Evolutionary conservation across 2,329 filamentous ascomycete genomes (phyloP).

Genomic region (Metarhizium brunneum): DNA sequence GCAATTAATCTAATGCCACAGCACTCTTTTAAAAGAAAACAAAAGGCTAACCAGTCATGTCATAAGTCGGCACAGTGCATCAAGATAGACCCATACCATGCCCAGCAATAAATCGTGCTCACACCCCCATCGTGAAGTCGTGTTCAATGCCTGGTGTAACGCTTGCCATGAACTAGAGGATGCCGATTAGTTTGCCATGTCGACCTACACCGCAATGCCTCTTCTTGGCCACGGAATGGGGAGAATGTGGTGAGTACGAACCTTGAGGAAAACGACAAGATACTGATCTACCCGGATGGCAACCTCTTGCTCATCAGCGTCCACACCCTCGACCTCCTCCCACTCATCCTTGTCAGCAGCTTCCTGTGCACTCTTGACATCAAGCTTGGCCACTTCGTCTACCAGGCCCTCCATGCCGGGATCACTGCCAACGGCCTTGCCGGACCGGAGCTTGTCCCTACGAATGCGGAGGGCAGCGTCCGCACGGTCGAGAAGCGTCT

Average conservation of each 20-base stretch:
- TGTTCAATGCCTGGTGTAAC: slow-evolving; percentile 97
- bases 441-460: slow-evolving; percentile 65
- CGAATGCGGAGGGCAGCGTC: slow-evolving; percentile 87
- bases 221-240: not conserved
- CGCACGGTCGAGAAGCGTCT: slow-evolving; percentile 87
- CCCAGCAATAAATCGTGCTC: slow-evolving; percentile 16
- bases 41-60: not conserved
- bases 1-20: not conserved
- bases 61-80: not conserved
- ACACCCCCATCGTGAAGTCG: slow-evolving; percentile 95
- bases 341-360: slow-evolving; percentile 50
- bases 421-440: slow-evolving; percentile 36
- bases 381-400: slow-evolving; percentile 64
- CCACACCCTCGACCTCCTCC: slow-evolving; percentile 53
- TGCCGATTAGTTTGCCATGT: not conserved
- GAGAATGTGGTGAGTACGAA: slow-evolving; percentile 18
- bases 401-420: slow-evolving; percentile 76
- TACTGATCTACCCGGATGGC: slow-evolving; percentile 86
- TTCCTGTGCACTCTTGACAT: slow-evolving; percentile 42
- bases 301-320: slow-evolving; percentile 60
- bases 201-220: not conserved
- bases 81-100: not conserved
- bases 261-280: slow-evolving; percentile 78
- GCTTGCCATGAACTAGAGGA: slow-evolving; percentile 60
- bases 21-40: not conserved